phyloP scores from a whole-genome alignment of 208 protist species.

The Crithidia fasciculata region DNA sequence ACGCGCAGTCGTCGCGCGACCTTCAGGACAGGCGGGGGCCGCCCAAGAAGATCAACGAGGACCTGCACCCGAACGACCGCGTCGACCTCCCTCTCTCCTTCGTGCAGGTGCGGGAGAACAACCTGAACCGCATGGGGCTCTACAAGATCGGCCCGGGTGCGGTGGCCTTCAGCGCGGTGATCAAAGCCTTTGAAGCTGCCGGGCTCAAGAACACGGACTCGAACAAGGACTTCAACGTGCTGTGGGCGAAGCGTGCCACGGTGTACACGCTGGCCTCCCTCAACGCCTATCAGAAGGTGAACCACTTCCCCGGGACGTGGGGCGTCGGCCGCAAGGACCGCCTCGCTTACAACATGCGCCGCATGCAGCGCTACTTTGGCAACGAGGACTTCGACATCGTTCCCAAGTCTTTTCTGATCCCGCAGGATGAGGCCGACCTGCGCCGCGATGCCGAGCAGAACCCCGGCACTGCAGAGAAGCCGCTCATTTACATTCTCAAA shows the following conservation, averaged over 20 bases:
- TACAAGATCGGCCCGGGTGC: slow-evolving; percentile 92
- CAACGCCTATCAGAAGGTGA: slow-evolving; percentile 90
- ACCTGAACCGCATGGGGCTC: slow-evolving; percentile 85
- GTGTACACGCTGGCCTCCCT: slow-evolving; percentile 77
- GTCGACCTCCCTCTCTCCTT: slow-evolving; percentile 47
- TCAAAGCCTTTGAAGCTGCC: slow-evolving; percentile 84
- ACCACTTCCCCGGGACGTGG: slow-evolving; percentile 94
- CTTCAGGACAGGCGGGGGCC: slow-evolving; percentile 39
- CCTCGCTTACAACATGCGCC: slow-evolving; percentile 77
- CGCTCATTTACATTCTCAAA: slow-evolving; percentile 90
- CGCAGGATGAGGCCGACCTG: slow-evolving; percentile 68
- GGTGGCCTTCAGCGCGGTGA: slow-evolving; percentile 91
- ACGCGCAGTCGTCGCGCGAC: slow-evolving; percentile 43
- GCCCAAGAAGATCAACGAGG: slow-evolving; percentile 69
- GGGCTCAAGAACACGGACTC: slow-evolving; percentile 88
- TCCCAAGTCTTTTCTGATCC: slow-evolving; percentile 85
- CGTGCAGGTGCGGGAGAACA: slow-evolving; percentile 74
- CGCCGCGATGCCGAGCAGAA: slow-evolving; percentile 67
- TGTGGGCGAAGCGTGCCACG: slow-evolving; percentile 92
- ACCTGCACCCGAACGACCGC: slow-evolving; percentile 69
- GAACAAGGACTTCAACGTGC: slow-evolving; percentile 86
- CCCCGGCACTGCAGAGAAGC: slow-evolving; percentile 58
- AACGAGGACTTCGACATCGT: slow-evolving; percentile 78
- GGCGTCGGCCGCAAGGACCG: slow-evolving; percentile 91
- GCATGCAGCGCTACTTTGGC: slow-evolving; percentile 83